Evolutionary conservation across 306 rosid species (phyloP).

Genomic region (Hippophae gyantsensis): DNA sequence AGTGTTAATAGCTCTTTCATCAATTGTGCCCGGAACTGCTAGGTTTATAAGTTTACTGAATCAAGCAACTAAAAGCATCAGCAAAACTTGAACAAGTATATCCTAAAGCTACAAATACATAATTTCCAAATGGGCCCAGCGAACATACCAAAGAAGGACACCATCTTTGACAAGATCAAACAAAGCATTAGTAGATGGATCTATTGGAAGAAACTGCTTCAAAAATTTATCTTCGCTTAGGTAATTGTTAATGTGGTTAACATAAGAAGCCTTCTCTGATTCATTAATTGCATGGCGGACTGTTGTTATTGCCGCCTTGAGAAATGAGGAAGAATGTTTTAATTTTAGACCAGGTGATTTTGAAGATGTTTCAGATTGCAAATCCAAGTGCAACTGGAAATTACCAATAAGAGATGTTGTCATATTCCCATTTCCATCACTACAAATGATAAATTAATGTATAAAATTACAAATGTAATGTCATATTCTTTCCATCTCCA

Average conservation of each 20-base stretch:
- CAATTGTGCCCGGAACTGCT: conserved; percentile 99
- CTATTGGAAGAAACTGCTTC: conserved; percentile 76
- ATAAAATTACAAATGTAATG: background rate
- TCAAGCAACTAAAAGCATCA: conserved; percentile 26
- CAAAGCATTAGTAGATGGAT: conserved; percentile 62
- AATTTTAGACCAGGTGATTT: conserved; percentile 49
- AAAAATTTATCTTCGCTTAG: conserved; percentile 74
- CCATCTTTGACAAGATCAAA: conserved; percentile 94
- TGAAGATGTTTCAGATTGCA: conserved; percentile 46
- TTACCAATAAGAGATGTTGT: conserved; percentile 16
- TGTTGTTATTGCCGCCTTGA: conserved; percentile 87
- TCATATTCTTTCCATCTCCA: background rate
- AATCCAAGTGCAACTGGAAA: conserved; percentile 63
- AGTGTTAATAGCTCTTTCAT: conserved; percentile 95
- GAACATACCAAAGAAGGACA: conserved; percentile 83
- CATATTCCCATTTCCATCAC: conserved; percentile 10
- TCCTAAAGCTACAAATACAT: background rate
- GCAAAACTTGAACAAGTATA: conserved; percentile 14
- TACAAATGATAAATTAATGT: background rate
- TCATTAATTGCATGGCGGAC: conserved; percentile 80
- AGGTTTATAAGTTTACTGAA: conserved; percentile 91
- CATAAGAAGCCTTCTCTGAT: conserved; percentile 94
- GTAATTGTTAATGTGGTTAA: conserved; percentile 73
- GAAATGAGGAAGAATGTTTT: conserved; percentile 60
- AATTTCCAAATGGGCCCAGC: conserved; percentile 17